Base-by-base conservation (phyloP, 2,329 filamentous ascomycete species). In the Nannizziopsis barbatae region DNA sequence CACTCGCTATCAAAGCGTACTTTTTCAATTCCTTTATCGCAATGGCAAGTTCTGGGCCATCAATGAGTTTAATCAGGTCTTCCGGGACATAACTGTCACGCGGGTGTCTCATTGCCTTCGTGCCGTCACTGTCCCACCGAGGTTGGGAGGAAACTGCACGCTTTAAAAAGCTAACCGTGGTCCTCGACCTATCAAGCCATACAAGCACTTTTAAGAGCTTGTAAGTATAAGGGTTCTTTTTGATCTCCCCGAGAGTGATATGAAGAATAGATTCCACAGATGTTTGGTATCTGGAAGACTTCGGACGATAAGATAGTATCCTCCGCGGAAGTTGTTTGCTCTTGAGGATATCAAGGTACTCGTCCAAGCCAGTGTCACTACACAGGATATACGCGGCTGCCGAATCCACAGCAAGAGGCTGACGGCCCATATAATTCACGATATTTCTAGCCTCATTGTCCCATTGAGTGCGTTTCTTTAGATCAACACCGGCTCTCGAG, bases 161-260 rank as follows among this genome's bases (percentile, higher is more conserved):
- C 18, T 48, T 48, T 7, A 48, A 32, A 18, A 48, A 48, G 15
- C 38, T 27, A 22, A 35, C 32, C 6, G 45, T 48, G 2, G 45
- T 48, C 31, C 42, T 48, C 7, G 38, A 33, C 30, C 45, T 42
- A 20, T 48, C 45, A 10, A 48, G 45, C 45, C 45, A 48, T 11
- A 48, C 45, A 7, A 48, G 45, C n/a, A 48, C 15, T 30, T 48
- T 42, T 10, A 48, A 39, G 30, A 48, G 15, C 12, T 27, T 42
- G 18, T 42, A 42, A 14, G 45, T 20, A 27, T 35, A 38, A 2
- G 12, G 22, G 20, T n/a, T 48, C 22, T 48, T 48, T 8, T 42
- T 48, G n/a, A 48, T 36, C 36, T 48, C 45, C 9, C 33, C 45
- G 5, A 48, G 33, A 1, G 45, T 42, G 7, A 42, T 17, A 32